Percentiles rank a stretch among this genome's conserved stretches.
These are phyloP conservation scores for Saccharomyces hybrid DNA, from an alignment of 1,139 yeast genomes.

Conservation along the genomic window DNA sequence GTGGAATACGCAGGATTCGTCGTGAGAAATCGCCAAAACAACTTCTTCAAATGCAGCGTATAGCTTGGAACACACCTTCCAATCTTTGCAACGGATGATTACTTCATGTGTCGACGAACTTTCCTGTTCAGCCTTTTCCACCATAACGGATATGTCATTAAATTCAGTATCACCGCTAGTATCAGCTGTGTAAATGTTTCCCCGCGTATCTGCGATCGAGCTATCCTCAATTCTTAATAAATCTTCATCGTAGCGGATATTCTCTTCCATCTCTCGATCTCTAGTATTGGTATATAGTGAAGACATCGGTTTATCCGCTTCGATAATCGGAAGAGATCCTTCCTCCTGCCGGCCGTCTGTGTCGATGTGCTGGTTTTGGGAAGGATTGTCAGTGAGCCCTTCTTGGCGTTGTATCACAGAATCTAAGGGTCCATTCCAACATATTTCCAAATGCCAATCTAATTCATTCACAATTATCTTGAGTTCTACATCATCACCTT, in stretches of 20 bases:
- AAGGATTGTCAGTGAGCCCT: neutral
- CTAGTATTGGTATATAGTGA: neutral
- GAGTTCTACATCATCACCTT: conserved; percentile 13
- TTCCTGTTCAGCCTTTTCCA: conserved; percentile 20
- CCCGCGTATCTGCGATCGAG: conserved; percentile 8
- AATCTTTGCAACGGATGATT: conserved; percentile 25
- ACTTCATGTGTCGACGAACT: conserved; percentile 20
- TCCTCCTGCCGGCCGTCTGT: neutral
- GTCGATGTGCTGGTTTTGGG: neutral
- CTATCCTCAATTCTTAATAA: conserved; percentile 17
- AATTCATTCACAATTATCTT: conserved; percentile 26
- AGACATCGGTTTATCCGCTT: neutral
- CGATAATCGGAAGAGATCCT: conserved; percentile 8
- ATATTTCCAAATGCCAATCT: conserved; percentile 29
- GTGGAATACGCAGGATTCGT: conserved; percentile 30
- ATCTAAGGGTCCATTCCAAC: conserved; percentile 31
- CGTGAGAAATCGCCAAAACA: conserved; percentile 28
- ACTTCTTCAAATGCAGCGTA: conserved; percentile 30
- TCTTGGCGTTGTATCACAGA: conserved; percentile 6
- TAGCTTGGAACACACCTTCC: conserved; percentile 30
- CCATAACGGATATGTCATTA: conserved; percentile 16
- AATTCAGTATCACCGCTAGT: conserved; percentile 5
- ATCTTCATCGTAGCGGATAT: conserved; percentile 7
- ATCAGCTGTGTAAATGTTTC: conserved; percentile 3
- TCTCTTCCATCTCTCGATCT: neutral